phyloP scores from a whole-genome alignment of 108 stramenopile genomes.

The Fragilaria radians region DNA sequence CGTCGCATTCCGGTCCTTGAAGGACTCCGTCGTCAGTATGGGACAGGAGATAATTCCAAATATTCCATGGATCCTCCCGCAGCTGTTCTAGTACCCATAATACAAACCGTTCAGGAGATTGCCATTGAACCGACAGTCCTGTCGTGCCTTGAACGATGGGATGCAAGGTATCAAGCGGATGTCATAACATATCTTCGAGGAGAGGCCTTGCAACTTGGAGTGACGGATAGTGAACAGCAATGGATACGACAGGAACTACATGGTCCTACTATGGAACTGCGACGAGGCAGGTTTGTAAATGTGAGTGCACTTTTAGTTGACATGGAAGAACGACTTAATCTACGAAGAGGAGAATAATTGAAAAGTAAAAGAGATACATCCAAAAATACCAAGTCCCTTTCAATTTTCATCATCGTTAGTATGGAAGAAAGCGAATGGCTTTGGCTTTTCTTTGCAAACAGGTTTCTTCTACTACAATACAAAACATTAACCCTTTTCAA shows the following conservation, averaged over 20 bases:
- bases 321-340: too few species aligned
- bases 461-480: too few species aligned
- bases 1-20: slow-evolving; percentile 37
- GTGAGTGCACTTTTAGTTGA: too few species aligned
- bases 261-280: slow-evolving; percentile 40
- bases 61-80: slow-evolving; percentile 18
- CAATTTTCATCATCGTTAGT: too few species aligned
- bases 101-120: slow-evolving; percentile 30
- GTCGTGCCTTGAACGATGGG: slow-evolving; percentile 22
- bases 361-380: too few species aligned
- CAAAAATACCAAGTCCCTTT: too few species aligned
- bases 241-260: slow-evolving; percentile 36
- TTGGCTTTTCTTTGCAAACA: too few species aligned
- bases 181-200: slow-evolving; percentile 23
- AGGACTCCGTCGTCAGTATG: slow-evolving; percentile 38
- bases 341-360: too few species aligned
- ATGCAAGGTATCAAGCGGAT: slow-evolving; percentile 15
- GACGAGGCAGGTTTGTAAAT: slow-evolving; percentile 11
- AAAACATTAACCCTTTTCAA: too few species aligned
- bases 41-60: slow-evolving; percentile 44
- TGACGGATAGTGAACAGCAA: slow-evolving; percentile 10
- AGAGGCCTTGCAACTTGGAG: slow-evolving; percentile 1
- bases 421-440: too few species aligned
- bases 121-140: slow-evolving; percentile 39
- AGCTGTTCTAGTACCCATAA: slow-evolving; percentile 9